Evolutionary conservation across 306 rosid species (phyloP).

Genomic region (Astragalus membranaceus): DNA sequence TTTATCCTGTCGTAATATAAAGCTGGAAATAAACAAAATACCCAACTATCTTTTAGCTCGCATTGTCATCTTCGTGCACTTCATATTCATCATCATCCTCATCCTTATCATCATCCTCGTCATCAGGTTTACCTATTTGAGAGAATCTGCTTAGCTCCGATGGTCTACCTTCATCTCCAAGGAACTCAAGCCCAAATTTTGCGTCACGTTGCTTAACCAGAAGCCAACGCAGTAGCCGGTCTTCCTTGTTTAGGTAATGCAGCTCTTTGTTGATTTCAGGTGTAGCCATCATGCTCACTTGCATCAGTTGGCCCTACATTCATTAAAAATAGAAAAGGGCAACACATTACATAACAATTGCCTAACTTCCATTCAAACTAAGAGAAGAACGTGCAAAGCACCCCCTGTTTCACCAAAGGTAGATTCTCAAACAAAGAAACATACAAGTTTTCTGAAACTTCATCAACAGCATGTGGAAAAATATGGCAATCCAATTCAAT

Average conservation of each 20-base stretch:
- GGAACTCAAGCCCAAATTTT: constrained; percentile 40
- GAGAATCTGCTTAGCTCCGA: constrained; percentile 18
- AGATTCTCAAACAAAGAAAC: neutral
- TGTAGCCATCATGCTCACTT: constrained; percentile 92
- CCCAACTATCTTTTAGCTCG: neutral
- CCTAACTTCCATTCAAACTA: neutral
- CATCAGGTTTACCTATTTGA: neutral
- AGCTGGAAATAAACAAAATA: neutral
- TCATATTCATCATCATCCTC: constrained; percentile 30
- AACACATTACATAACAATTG: neutral
- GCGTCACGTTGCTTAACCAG: constrained; percentile 60
- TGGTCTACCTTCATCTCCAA: constrained; percentile 33
- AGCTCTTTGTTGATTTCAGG: constrained; percentile 88
- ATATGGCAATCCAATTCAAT: neutral
- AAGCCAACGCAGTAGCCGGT: constrained; percentile 77
- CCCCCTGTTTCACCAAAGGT: neutral
- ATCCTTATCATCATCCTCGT: constrained; percentile 22
- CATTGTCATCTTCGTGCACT: neutral
- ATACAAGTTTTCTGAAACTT: neutral
- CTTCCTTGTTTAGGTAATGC: constrained; percentile 92
- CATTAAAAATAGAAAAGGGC: neutral
- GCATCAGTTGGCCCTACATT: constrained; percentile 79
- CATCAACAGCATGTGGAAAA: neutral
- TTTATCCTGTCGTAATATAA: neutral
- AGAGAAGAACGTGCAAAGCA: neutral